Evolutionary conservation across 495 filamentous ascomycete genomes (phyloP).

Genomic region (Talaromyces borbonicus): DNA sequence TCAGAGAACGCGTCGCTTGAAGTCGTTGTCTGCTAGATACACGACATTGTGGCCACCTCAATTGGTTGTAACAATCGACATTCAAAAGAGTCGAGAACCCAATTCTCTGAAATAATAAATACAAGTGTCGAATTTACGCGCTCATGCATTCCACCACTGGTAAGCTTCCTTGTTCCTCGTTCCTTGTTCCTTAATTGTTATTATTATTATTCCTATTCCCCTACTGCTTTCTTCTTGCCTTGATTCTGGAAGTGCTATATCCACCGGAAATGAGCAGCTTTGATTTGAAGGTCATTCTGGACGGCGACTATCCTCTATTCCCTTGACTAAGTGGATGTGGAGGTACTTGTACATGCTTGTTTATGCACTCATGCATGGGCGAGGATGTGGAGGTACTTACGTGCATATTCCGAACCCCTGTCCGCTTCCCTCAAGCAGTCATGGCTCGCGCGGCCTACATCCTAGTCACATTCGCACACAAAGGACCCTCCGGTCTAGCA

Average conservation of each 20-base stretch:
- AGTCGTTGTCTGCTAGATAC: too few species aligned
- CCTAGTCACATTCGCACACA: constrained; percentile 7
- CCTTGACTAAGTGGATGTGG: too few species aligned
- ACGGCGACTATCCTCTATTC: neutral
- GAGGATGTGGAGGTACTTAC: neutral
- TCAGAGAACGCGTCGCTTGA: too few species aligned
- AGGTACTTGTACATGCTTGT: too few species aligned
- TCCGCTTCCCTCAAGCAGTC: neutral
- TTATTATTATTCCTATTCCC: too few species aligned
- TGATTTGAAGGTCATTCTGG: constrained; percentile 8
- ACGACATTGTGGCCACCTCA: too few species aligned
- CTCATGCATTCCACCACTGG: constrained; percentile 1
- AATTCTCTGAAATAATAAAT: too few species aligned
- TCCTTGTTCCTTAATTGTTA: too few species aligned
- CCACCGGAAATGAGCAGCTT: neutral
- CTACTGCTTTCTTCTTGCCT: neutral
- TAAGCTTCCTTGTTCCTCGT: neutral
- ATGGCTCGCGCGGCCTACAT: constrained; percentile 5
- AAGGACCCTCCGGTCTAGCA: constrained; percentile 5
- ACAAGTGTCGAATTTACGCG: too few species aligned
- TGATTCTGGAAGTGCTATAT: neutral
- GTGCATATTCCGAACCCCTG: constrained; percentile 3
- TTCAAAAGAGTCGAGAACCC: too few species aligned
- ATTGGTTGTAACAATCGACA: too few species aligned
- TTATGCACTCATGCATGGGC: neutral